These are phyloP conservation scores for Beta vulgaris DNA, from an alignment of 148 eudicot species.

Conservation along the genomic window DNA sequence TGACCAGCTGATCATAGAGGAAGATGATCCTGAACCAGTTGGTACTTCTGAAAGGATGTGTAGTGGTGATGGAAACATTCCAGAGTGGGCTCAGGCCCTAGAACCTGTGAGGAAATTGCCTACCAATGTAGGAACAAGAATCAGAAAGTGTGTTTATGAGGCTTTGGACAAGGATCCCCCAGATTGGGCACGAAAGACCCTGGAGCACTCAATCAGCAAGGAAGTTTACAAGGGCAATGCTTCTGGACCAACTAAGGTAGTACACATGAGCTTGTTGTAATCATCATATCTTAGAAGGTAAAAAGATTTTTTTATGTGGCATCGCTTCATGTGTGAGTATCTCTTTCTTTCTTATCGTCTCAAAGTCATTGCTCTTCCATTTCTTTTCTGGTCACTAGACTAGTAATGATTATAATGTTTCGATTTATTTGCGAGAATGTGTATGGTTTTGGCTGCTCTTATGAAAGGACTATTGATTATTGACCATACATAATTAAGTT, in stretches of 20 bases:
- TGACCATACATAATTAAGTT: not conserved
- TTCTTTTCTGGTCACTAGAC: not conserved
- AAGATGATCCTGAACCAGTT: constrained; percentile 42
- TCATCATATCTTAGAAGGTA: not conserved
- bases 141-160: constrained; percentile 57
- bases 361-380: not conserved
- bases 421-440: not conserved
- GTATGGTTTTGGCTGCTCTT: not conserved
- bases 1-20: constrained; percentile 42
- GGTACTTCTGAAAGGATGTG: constrained; percentile 31
- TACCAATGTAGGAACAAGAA: constrained; percentile 83
- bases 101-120: constrained; percentile 79
- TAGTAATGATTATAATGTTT: not conserved
- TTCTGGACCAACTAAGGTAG: constrained; percentile 82
- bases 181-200: constrained; percentile 65
- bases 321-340: not conserved
- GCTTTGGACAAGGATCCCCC: constrained; percentile 69
- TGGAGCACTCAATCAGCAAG: constrained; percentile 77
- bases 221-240: constrained; percentile 80
- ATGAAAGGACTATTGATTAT: not conserved
- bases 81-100: constrained; percentile 63
- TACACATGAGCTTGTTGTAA: not conserved
- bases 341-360: not conserved
- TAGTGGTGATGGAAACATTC: constrained; percentile 38
- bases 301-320: not conserved